Conservation (phyloP, 2,329 filamentous ascomycete genomes). For the Paecilomyces sp. region DNA sequence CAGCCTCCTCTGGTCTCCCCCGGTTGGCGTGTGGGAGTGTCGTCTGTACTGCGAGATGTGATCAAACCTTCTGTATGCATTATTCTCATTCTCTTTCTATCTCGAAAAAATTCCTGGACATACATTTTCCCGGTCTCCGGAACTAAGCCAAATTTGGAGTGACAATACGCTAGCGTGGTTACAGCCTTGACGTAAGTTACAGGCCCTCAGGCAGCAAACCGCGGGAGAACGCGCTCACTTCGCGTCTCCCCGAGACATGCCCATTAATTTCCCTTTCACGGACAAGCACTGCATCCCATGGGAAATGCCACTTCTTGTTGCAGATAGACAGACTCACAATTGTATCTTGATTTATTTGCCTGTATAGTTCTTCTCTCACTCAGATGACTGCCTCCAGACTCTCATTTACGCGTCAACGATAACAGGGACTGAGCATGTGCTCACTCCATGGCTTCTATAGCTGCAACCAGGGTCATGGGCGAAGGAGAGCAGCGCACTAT, state of each 20-base stretch:
- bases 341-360: not conserved
- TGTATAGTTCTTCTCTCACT: not conserved
- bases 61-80: not conserved
- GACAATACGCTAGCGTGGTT: constrained; percentile 4
- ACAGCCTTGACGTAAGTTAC: constrained; percentile 1
- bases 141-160: constrained; percentile 5
- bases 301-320: not conserved
- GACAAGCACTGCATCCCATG: not conserved
- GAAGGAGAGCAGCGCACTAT: constrained; percentile 30
- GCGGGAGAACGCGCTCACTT: constrained; percentile 11
- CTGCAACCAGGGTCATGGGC: constrained; percentile 30
- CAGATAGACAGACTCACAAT: not conserved
- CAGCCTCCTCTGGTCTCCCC: constrained; percentile 3
- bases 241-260: constrained; percentile 9
- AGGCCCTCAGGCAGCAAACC: constrained; percentile 3
- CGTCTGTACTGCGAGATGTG: not conserved
- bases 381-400: not conserved
- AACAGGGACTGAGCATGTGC: constrained; percentile 15
- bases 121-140: constrained; percentile 18
- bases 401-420: not conserved
- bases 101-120: constrained; percentile 30
- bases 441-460: constrained; percentile 19
- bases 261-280: constrained; percentile 2
- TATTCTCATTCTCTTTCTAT: not conserved
- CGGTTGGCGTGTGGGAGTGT: not conserved